Percentiles rank a stretch among this genome's conserved stretches.
Evolutionary conservation across 805 yeast genomes (phyloP).

Genomic region (Myxozyma neglecta): DNA sequence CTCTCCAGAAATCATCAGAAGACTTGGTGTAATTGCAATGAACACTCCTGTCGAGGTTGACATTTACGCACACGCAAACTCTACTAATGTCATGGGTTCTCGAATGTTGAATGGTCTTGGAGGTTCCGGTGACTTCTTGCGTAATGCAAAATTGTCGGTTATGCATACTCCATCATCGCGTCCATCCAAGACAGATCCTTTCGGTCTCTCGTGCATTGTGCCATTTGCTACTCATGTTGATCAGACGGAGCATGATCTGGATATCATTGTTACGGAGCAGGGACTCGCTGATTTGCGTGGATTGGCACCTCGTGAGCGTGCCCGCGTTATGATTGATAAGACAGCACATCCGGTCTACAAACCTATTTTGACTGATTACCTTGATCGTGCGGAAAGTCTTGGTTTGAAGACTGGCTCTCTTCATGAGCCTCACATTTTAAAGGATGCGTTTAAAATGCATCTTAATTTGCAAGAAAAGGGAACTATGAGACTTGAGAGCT

Average conservation of each 20-base stretch:
- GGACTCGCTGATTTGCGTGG: slow-evolving; percentile 98
- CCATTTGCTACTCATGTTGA: slow-evolving; percentile 96
- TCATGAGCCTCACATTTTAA: slow-evolving; percentile 92
- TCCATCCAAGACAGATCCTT: slow-evolving; percentile 86
- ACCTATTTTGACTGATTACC: slow-evolving; percentile 81
- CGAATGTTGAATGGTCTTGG: slow-evolving; percentile 98
- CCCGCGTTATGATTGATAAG: slow-evolving; percentile 77
- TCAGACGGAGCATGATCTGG: slow-evolving; percentile 47
- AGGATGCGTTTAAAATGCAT: slow-evolving; percentile 94
- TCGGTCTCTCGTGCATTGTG: slow-evolving; percentile 93
- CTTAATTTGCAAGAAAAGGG: slow-evolving; percentile 87
- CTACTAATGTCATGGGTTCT: slow-evolving; percentile 94
- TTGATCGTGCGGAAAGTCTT: slow-evolving; percentile 76
- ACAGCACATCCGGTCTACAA: slow-evolving; percentile 95
- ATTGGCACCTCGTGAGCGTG: slow-evolving; percentile 90
- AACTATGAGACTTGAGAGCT: slow-evolving; percentile 87
- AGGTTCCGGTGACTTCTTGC: slow-evolving; percentile 94
- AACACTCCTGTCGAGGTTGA: slow-evolving; percentile 99
- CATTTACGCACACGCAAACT: slow-evolving; percentile 96
- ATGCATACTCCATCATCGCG: slow-evolving; percentile 99
- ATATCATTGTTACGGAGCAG: slow-evolving; percentile 84
- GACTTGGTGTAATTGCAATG: slow-evolving; percentile 98
- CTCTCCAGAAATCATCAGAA: slow-evolving; percentile 93
- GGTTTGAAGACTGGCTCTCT: slow-evolving; percentile 71
- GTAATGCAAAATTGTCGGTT: slow-evolving; percentile 93